A percentile compares a stretch with the other conserved stretches of the same genome.
Evolutionary conservation across 192 early-diverging fungal species (phyloP).

Genomic region (Lobosporangium transversale): DNA sequence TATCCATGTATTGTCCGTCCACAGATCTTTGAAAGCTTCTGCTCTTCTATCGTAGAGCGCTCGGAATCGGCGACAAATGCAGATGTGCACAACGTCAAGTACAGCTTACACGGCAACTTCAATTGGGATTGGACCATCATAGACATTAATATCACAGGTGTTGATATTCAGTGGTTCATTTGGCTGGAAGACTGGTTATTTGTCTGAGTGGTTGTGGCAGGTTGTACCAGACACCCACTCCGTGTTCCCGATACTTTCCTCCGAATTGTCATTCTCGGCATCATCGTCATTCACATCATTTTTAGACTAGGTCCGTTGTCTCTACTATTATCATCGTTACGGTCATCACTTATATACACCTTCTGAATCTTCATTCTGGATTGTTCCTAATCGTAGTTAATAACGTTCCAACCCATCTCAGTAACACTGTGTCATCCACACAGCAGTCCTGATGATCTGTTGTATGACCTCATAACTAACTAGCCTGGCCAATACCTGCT

Average conservation of each 20-base stretch:
- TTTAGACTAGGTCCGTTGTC: neutral
- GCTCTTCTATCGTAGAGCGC: conserved; percentile 12
- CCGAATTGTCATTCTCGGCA: neutral
- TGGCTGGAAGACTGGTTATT: neutral
- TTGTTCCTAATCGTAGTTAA: neutral
- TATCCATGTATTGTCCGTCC: neutral
- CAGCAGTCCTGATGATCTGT: conserved; percentile 17
- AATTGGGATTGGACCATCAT: conserved; percentile 34
- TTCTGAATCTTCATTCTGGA: neutral
- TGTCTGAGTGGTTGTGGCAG: conserved; percentile 4
- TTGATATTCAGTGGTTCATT: neutral
- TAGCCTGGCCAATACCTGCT: conserved; percentile 3
- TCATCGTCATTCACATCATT: neutral
- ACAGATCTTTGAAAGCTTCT: conserved; percentile 5
- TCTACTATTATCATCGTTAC: neutral
- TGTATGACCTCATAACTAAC: conserved; percentile 12
- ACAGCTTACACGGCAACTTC: conserved; percentile 37
- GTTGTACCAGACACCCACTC: neutral
- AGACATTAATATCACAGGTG: neutral
- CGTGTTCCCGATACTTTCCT: neutral
- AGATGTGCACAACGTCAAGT: conserved; percentile 21
- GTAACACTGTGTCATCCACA: conserved; percentile 30
- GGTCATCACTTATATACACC: no score
- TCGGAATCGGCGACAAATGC: conserved; percentile 28
- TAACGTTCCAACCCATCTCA: neutral